A percentile compares a stretch with the other conserved stretches of the same genome.
phyloP scores from a whole-genome alignment of 2,329 filamentous ascomycete genomes.

The Fusarium longipes region DNA sequence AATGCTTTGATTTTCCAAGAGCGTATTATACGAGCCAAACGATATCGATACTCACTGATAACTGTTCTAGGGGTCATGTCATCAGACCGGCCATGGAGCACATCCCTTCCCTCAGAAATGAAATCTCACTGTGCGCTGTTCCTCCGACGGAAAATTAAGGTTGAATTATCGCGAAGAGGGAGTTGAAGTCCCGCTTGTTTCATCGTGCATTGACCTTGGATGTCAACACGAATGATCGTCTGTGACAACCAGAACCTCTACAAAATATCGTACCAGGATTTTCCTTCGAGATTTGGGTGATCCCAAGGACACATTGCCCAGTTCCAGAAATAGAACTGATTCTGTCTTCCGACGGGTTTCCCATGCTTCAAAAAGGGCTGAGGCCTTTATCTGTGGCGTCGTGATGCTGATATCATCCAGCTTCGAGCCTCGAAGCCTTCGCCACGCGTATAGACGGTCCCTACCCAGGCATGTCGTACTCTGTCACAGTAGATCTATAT shows the following conservation, averaged over 20 bases:
- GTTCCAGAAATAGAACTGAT: constrained; percentile 36
- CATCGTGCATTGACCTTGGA: background rate
- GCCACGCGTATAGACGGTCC: constrained; percentile 10
- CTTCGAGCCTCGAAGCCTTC: constrained; percentile 19
- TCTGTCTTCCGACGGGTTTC: constrained; percentile 20
- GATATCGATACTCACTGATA: background rate
- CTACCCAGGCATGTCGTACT: constrained; percentile 1
- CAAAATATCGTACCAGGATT: constrained; percentile 11
- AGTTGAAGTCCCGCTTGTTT: background rate
- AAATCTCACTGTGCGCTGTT: background rate
- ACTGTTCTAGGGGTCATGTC: background rate
- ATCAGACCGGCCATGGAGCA: background rate
- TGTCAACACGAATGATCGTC: constrained; percentile 14
- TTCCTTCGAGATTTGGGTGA: constrained; percentile 11
- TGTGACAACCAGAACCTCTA: constrained; percentile 13
- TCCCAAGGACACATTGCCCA: constrained; percentile 8
- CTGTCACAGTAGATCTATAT: background rate
- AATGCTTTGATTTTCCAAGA: no score
- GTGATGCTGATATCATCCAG: constrained; percentile 1
- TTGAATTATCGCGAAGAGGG: background rate
- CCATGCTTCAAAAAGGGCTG: constrained; percentile 20
- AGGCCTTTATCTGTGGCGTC: constrained; percentile 13
- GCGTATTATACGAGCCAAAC: no score
- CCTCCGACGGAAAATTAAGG: background rate
- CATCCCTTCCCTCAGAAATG: background rate